Conservation (phyloP, 805 yeast species). For the Metschnikowia santaceciliae region DNA sequence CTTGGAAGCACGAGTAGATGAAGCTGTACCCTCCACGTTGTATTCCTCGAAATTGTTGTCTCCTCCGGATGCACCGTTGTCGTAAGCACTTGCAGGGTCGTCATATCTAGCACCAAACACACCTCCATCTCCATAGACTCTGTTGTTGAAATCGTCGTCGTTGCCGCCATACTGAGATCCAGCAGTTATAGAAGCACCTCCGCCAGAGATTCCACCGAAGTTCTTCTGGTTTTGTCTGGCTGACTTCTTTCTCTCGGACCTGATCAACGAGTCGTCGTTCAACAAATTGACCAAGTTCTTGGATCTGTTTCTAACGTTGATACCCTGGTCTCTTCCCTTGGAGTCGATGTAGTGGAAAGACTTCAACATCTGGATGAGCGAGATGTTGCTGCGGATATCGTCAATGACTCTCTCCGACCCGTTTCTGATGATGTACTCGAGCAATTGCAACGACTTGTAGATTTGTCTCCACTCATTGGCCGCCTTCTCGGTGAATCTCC, state of each 20-base stretch:
- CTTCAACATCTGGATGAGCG: constrained; percentile 80
- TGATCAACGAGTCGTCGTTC: constrained; percentile 69
- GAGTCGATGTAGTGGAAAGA: constrained; percentile 92
- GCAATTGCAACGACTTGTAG: constrained; percentile 86
- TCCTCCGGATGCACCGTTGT: constrained; percentile 30
- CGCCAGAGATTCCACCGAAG: constrained; percentile 71
- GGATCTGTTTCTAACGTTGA: constrained; percentile 89
- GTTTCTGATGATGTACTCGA: constrained; percentile 86
- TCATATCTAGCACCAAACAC: constrained; percentile 65
- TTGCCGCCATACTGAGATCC: constrained; percentile 32
- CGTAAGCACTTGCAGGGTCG: constrained; percentile 47
- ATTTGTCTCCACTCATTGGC: constrained; percentile 98
- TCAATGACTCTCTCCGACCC: constrained; percentile 95
- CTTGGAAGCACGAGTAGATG: constrained; percentile 20
- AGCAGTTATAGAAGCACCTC: constrained; percentile 44
- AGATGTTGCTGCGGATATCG: constrained; percentile 81
- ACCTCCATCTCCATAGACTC: constrained; percentile 71
- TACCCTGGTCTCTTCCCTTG: constrained; percentile 93
- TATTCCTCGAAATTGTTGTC: constrained; percentile 57
- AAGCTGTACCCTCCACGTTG: constrained; percentile 35
- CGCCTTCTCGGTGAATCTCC: constrained; percentile 92
- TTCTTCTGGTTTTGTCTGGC: constrained; percentile 84
- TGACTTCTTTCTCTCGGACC: constrained; percentile 76
- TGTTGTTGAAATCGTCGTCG: constrained; percentile 47
- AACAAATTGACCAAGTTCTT: constrained; percentile 68